These are phyloP conservation scores for Talaromyces sp. DNA, from an alignment of 2,329 filamentous ascomycete species.

Conservation along the genomic window DNA sequence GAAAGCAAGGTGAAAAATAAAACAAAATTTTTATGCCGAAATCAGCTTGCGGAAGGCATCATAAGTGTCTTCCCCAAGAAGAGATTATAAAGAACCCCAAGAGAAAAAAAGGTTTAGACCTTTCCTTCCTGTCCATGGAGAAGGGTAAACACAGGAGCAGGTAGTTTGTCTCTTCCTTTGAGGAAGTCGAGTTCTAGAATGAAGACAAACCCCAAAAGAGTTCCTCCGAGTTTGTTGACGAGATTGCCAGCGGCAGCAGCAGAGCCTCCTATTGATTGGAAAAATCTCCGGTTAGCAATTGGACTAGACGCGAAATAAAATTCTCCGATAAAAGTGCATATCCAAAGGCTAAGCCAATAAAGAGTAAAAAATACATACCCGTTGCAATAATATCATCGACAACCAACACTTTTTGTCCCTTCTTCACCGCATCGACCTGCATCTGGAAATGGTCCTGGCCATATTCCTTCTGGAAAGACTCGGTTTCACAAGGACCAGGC, in stretches of 20 bases:
- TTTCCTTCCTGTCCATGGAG: constrained; percentile 57
- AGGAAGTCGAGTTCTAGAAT: constrained; percentile 93
- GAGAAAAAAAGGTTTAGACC: not conserved
- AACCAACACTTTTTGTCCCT: constrained; percentile 82
- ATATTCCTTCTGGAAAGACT: constrained; percentile 91
- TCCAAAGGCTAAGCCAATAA: too few species aligned
- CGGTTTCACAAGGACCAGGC: constrained; percentile 79
- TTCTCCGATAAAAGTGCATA: not conserved
- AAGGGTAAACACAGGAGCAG: constrained; percentile 76
- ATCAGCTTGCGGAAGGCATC: not conserved
- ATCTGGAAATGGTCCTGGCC: constrained; percentile 95
- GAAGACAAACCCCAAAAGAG: constrained; percentile 86
- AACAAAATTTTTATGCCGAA: constrained; percentile 5
- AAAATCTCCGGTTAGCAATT: constrained; percentile 10
- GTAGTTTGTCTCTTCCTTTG: constrained; percentile 84
- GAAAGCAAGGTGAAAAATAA: constrained; percentile 4
- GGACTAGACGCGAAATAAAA: not conserved
- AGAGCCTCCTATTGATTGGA: constrained; percentile 66
- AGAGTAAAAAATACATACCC: constrained; percentile 49
- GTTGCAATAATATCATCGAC: constrained; percentile 99
- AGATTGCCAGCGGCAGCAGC: constrained; percentile 82
- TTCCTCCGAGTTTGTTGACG: constrained; percentile 77
- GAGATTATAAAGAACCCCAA: not conserved
- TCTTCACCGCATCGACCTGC: constrained; percentile 77
- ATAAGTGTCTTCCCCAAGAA: not conserved